Percentiles rank a stretch among this genome's conserved stretches.
Conservation (phyloP, 352 stramenopile species). For the Phytophthora ohioensis region DNA sequence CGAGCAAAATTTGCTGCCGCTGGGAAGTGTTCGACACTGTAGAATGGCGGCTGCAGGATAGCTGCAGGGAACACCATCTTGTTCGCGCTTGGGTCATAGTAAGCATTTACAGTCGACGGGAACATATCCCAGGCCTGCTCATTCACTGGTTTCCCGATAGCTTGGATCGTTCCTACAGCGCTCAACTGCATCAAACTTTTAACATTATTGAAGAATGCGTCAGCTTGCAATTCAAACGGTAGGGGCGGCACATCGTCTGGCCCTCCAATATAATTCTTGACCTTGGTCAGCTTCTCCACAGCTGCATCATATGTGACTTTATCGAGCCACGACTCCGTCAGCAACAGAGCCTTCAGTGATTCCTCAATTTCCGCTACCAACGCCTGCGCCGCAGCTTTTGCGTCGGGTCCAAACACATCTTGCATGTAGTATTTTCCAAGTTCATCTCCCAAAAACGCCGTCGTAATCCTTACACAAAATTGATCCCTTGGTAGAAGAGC, state of each 20-base stretch:
- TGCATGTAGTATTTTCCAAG: slow-evolving; percentile 91
- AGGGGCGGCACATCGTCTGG: slow-evolving; percentile 55
- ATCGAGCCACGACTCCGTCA: slow-evolving; percentile 90
- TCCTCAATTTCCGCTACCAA: slow-evolving; percentile 90
- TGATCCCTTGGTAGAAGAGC: slow-evolving; percentile 46
- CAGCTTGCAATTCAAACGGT: slow-evolving; percentile 58
- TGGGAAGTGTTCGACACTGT: slow-evolving; percentile 81
- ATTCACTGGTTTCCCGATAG: slow-evolving; percentile 60
- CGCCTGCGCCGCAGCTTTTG: slow-evolving; percentile 75
- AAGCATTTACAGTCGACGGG: slow-evolving; percentile 93
- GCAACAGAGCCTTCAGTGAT: slow-evolving; percentile 80
- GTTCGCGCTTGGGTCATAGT: slow-evolving; percentile 71
- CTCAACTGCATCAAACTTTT: slow-evolving; percentile 48
- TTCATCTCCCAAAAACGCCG: slow-evolving; percentile 85
- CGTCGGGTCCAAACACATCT: slow-evolving; percentile 85
- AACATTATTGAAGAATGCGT: slow-evolving; percentile 69
- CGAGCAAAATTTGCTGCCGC: slow-evolving; percentile 92
- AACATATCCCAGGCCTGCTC: slow-evolving; percentile 88
- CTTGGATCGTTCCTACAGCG: slow-evolving; percentile 38
- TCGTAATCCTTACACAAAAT: slow-evolving; percentile 79
- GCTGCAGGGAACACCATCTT: slow-evolving; percentile 95
- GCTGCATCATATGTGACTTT: slow-evolving; percentile 80
- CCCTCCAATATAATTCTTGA: slow-evolving; percentile 83
- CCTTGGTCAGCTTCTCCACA: slow-evolving; percentile 90
- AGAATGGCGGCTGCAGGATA: slow-evolving; percentile 91